Evolutionary conservation across 1,139 yeast genomes (phyloP).

Genomic region (Nakaseomyces uthaithaninus): DNA sequence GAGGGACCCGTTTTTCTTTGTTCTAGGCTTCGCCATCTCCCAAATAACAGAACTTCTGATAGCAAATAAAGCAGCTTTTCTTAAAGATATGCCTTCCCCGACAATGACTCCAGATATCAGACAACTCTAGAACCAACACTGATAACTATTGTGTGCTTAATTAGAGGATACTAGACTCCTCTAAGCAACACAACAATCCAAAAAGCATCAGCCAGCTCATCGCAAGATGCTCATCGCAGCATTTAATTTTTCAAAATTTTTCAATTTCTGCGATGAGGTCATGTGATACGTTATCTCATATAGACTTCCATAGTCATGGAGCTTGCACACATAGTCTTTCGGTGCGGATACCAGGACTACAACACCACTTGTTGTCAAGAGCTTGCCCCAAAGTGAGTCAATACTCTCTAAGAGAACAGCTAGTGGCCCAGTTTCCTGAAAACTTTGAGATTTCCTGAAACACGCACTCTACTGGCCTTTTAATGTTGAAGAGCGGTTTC

Average conservation of each 20-base stretch:
- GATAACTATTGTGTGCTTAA: too few relatives aligned
- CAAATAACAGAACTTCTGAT: too few relatives aligned
- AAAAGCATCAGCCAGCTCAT: slow-evolving; percentile 1
- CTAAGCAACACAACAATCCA: too few relatives aligned
- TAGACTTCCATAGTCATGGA: neutral
- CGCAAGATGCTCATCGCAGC: slow-evolving; percentile 1
- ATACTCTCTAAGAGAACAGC: too few relatives aligned
- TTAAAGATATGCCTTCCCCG: too few relatives aligned
- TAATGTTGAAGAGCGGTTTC: slow-evolving; percentile 1
- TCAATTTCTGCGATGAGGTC: slow-evolving; percentile 7
- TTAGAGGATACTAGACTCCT: too few relatives aligned
- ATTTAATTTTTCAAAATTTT: neutral
- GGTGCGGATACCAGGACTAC: too few relatives aligned
- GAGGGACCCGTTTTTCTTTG: slow-evolving; percentile 22
- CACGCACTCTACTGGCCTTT: too few relatives aligned
- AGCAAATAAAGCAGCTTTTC: too few relatives aligned
- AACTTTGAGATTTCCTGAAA: too few relatives aligned
- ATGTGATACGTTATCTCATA: neutral
- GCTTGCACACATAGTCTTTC: neutral
- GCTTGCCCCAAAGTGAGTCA: too few relatives aligned
- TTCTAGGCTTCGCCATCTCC: slow-evolving; percentile 23
- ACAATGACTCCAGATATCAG: neutral
- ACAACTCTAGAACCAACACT: too few relatives aligned
- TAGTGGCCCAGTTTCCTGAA: neutral
- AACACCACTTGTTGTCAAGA: neutral